Base-by-base conservation (phyloP, 306 rosid species). In the Vigna trinervia region DNA sequence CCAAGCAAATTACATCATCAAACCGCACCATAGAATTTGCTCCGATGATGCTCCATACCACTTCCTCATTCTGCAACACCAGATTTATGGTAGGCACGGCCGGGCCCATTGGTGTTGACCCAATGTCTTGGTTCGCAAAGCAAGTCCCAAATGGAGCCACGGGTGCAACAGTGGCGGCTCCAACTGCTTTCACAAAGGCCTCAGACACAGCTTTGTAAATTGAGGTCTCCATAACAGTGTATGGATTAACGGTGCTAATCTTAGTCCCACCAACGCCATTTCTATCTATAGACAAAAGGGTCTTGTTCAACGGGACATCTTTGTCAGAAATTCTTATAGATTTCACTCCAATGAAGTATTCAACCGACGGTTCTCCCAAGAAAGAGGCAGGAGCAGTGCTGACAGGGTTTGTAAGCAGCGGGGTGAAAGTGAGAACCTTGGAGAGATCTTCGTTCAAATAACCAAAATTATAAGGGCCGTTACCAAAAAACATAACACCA, bases 241-340 rank as follows among this genome's bases (percentile, higher is more conserved):
- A 86, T 0, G 92, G 98, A 50, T 81, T 51, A 5, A 84, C 86
- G 4, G 90, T 84, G 65, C 93, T 90, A 13, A 93, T 86, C 61
- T 88, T 90, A 0, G 96, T 93, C 43, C 98, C 98, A 5, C 98
- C 94, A 17, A 48, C 0, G 0, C 94, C 94, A 8, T 88, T 52
- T 19, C 15, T 10, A 57, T 88, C 71, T 56, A 90, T 67, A 12
- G 84, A 43, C 2, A 93, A 81, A 15, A 85, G 81, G 2, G 88
- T 70, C 30, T 78, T 22, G 13, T 87, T 85, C 38, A 88, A n/a
- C 0, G 80, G 43, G 0, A 92, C 88, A 3, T 52, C 39, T 4
- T 83, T 81, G 0, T 32, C 81, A 19, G 78, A 65, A 17, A 92
- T 63, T 23, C n/a, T 80, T 4, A 92, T 90, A 0, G 90, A 77